These are phyloP conservation scores for Trichoderma cornu-damae DNA, from an alignment of 2,329 filamentous ascomycete species.

Conservation along the genomic window DNA sequence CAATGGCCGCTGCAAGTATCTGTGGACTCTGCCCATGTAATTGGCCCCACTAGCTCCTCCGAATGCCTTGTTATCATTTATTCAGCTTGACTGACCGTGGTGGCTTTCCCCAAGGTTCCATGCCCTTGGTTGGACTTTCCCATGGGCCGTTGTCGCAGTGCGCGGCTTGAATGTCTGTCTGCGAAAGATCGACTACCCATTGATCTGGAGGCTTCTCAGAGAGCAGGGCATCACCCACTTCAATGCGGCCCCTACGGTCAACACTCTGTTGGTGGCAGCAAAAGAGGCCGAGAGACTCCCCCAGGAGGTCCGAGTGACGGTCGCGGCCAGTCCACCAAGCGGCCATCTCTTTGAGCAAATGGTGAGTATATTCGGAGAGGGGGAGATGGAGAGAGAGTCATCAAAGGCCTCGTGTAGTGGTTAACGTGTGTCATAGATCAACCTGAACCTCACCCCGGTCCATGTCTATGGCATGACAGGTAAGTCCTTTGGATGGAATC, in stretches of 20 bases:
- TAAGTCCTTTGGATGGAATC: conserved; percentile 21
- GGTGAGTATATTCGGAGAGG: conserved; percentile 42
- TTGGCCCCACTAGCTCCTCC: conserved; percentile 20
- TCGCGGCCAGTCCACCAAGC: conserved; percentile 86
- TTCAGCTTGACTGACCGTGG: neutral
- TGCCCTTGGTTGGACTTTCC: conserved; percentile 76
- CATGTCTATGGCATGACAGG: conserved; percentile 81
- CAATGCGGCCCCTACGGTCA: conserved; percentile 93
- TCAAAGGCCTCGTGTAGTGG: neutral
- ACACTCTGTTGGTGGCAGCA: conserved; percentile 81
- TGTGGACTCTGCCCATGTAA: conserved; percentile 90
- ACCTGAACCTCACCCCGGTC: conserved; percentile 79
- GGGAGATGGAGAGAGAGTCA: no score
- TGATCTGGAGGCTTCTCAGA: conserved; percentile 86
- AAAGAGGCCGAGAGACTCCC: conserved; percentile 67
- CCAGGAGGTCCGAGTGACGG: conserved; percentile 74
- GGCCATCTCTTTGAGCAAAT: conserved; percentile 91
- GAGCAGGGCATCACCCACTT: conserved; percentile 88
- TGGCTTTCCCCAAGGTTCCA: conserved; percentile 49
- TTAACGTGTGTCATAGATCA: conserved; percentile 27
- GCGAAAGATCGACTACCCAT: conserved; percentile 87
- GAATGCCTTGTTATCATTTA: neutral
- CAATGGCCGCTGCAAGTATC: conserved; percentile 67
- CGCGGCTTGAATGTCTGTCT: conserved; percentile 93
- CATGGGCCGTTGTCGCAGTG: conserved; percentile 88